These are phyloP conservation scores for Ensete glaucum DNA, from an alignment of 176 grass and related monocot genomes.

Conservation along the genomic window DNA sequence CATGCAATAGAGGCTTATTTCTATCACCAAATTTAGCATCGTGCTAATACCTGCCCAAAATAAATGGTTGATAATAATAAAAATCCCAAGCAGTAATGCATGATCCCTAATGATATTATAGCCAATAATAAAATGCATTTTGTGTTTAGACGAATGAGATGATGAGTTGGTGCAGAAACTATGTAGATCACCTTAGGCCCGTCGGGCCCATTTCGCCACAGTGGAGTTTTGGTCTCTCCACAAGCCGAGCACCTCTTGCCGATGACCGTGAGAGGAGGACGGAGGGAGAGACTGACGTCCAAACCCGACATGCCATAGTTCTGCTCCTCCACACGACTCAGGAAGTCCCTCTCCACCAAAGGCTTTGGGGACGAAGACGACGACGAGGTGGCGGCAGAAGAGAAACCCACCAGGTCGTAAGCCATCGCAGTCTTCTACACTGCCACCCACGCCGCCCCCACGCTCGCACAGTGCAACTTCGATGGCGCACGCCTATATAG, in stretches of 20 bases:
- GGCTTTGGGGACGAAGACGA: background rate
- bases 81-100: background rate
- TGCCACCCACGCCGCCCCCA: no score
- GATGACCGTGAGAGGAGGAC: background rate
- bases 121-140: no score
- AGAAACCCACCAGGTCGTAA: background rate
- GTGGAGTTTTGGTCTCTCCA: conserved; percentile 1
- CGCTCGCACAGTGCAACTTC: no score
- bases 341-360: conserved; percentile 12
- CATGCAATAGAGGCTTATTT: no score
- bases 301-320: background rate
- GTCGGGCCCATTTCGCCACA: conserved; percentile 8
- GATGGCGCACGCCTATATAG: no score
- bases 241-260: background rate
- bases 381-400: background rate
- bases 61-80: background rate
- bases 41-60: no score
- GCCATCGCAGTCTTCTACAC: background rate
- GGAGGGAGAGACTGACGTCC: background rate
- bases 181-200: conserved; percentile 7
- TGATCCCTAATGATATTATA: no score
- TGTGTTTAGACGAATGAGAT: no score
- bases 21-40: no score
- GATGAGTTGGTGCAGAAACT: background rate
- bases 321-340: background rate